Evolutionary conservation across 495 filamentous ascomycete genomes (phyloP).

Genomic region (Parachaetomium inaequale): DNA sequence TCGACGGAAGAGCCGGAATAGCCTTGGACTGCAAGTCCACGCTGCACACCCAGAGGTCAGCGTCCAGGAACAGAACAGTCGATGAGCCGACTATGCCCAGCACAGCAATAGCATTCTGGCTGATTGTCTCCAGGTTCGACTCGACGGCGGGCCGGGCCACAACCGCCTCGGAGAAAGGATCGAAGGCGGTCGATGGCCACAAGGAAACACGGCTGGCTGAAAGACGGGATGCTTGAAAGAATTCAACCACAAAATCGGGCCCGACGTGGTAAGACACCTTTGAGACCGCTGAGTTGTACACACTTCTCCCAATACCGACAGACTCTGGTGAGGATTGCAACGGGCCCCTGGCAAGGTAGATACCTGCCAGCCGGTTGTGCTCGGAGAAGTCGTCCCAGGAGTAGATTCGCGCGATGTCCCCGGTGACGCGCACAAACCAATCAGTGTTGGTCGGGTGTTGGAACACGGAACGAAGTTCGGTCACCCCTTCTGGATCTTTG

Average conservation of each 20-base stretch:
- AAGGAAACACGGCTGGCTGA: conserved; percentile 1
- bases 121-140: neutral
- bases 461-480: neutral
- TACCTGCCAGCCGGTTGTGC: conserved; percentile 13
- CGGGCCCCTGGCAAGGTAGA: neutral
- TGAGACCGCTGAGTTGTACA: neutral
- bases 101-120: conserved; percentile 3
- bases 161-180: conserved; percentile 4
- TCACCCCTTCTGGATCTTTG: neutral
- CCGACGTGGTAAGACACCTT: conserved; percentile 16
- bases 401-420: conserved; percentile 19
- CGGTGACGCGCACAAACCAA: conserved; percentile 20
- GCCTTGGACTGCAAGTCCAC: conserved; percentile 13
- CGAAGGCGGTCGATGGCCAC: conserved; percentile 18
- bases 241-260: conserved; percentile 17
- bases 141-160: neutral
- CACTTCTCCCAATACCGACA: too few species aligned
- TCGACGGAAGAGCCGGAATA: neutral
- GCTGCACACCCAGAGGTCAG: conserved; percentile 31
- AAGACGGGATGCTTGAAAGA: neutral
- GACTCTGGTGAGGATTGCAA: neutral
- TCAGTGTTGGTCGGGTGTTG: conserved; percentile 18
- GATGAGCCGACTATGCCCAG: conserved; percentile 15
- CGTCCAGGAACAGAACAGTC: conserved; percentile 28
- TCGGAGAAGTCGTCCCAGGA: conserved; percentile 24